A percentile compares a stretch with the other conserved stretches of the same genome.
phyloP scores from a whole-genome alignment of 371 early-diverging fungal genomes.

The Circinella umbellata region DNA sequence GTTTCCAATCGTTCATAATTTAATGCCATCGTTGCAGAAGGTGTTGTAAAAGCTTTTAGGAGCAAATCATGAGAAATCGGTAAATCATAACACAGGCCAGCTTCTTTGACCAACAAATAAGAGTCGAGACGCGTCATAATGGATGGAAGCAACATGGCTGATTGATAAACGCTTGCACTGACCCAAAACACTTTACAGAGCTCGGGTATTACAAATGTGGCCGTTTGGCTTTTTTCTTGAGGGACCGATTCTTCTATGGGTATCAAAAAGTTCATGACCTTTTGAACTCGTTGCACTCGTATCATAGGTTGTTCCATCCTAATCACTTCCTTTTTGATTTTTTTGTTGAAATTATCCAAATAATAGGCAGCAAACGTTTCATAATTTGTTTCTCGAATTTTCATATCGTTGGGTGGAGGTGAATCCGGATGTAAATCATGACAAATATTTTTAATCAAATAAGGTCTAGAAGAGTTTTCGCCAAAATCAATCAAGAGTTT shows the following conservation, averaged over 20 bases:
- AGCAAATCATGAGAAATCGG: conserved; percentile 52
- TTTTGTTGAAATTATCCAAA: conserved; percentile 24
- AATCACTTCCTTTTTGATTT: conserved; percentile 22
- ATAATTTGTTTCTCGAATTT: conserved; percentile 46
- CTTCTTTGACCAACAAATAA: conserved; percentile 62
- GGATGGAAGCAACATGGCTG: conserved; percentile 67
- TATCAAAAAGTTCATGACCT: conserved; percentile 62
- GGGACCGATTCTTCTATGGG: conserved; percentile 27
- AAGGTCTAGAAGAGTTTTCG: conserved; percentile 57
- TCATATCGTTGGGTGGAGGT: conserved; percentile 29
- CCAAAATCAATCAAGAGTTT: conserved; percentile 57
- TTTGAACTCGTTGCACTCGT: conserved; percentile 43
- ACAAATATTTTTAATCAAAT: conserved; percentile 56
- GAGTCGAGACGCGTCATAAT: conserved; percentile 72
- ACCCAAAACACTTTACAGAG: conserved; percentile 56
- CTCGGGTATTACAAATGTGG: conserved; percentile 61
- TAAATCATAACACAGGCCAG: conserved; percentile 46
- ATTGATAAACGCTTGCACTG: conserved; percentile 56
- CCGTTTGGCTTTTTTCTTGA: conserved; percentile 28
- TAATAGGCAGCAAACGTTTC: conserved; percentile 59
- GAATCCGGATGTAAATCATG: conserved; percentile 48
- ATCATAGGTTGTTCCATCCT: conserved; percentile 55
- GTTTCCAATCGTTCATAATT: conserved; percentile 96
- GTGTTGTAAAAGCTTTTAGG: conserved; percentile 77
- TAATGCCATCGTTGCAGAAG: conserved; percentile 67